Evolutionary conservation across 768 basidiomycete genomes (phyloP).

Genomic region (Lactarius vividus): DNA sequence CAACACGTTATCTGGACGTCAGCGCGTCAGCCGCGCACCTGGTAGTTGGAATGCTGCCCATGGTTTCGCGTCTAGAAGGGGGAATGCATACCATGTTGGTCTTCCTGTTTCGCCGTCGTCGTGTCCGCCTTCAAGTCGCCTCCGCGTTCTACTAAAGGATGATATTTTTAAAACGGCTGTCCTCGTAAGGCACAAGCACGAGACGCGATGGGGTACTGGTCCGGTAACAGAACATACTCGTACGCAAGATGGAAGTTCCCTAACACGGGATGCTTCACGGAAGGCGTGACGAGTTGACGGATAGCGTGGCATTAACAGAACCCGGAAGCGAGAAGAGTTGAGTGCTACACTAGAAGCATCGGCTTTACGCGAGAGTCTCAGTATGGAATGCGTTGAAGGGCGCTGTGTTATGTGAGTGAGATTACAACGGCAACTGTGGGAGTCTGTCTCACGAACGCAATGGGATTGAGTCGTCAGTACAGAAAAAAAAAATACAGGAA

Average conservation of each 20-base stretch:
- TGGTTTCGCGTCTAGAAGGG: background rate
- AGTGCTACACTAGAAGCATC: slow-evolving; percentile 1
- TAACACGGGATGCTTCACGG: background rate
- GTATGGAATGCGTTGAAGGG: background rate
- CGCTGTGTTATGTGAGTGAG: background rate
- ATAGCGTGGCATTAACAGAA: background rate
- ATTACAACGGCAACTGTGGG: background rate
- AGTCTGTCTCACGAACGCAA: background rate
- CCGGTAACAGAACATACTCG: background rate
- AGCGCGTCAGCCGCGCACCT: background rate
- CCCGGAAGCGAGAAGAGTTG: slow-evolving; percentile 1
- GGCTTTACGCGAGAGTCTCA: background rate
- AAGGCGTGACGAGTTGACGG: background rate
- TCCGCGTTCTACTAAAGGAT: background rate
- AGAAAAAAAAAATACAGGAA: slow-evolving; percentile 8
- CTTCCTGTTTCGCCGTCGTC: background rate
- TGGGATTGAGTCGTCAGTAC: slow-evolving; percentile 8
- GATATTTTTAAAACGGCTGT: background rate
- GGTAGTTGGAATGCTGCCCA: background rate
- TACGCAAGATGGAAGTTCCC: background rate
- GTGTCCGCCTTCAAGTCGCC: background rate
- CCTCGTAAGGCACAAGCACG: background rate
- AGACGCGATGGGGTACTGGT: background rate
- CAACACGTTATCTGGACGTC: background rate
- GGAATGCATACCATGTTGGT: background rate